phyloP scores from a whole-genome alignment of 345 rosid genomes.

The Litchi chinensis region DNA sequence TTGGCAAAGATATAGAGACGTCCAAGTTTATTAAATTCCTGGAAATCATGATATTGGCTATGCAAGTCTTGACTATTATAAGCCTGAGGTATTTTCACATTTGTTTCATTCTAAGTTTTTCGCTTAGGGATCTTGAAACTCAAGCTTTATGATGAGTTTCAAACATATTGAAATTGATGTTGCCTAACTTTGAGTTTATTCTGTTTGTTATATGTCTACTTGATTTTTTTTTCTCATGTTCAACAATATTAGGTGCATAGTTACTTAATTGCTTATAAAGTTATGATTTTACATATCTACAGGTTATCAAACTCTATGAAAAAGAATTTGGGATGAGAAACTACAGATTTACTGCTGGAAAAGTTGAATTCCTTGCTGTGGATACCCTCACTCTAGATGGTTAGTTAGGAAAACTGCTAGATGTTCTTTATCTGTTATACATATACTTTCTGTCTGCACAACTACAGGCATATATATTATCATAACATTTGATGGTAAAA shows the following conservation, averaged over 20 bases:
- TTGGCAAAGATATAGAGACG: slow-evolving; percentile 36
- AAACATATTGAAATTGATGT: background rate
- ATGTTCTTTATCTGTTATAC: slow-evolving; percentile 17
- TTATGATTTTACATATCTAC: slow-evolving; percentile 24
- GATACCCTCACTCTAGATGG: slow-evolving; percentile 92
- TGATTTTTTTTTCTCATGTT: background rate
- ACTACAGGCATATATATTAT: background rate
- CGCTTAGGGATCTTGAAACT: background rate
- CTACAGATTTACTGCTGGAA: slow-evolving; percentile 57
- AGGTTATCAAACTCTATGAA: slow-evolving; percentile 67
- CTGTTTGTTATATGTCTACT: background rate
- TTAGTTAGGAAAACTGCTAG: slow-evolving; percentile 31
- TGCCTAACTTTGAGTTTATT: background rate
- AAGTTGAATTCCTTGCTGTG: too few species aligned
- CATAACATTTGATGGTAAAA: background rate
- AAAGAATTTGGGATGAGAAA: slow-evolving; percentile 64
- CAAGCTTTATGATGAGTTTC: background rate
- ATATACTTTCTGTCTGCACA: background rate
- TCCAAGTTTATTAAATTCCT: slow-evolving; percentile 58
- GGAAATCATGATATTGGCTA: slow-evolving; percentile 97
- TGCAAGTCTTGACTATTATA: slow-evolving; percentile 48
- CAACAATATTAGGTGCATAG: background rate
- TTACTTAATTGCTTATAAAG: slow-evolving; percentile 9
- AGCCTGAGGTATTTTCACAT: slow-evolving; percentile 52
- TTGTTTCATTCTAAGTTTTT: too few species aligned